Evolutionary conservation across 371 early-diverging fungal species (phyloP), one percentile per base, ranked within the genome.

Genomic region (Capniomyces stellatus): DNA sequence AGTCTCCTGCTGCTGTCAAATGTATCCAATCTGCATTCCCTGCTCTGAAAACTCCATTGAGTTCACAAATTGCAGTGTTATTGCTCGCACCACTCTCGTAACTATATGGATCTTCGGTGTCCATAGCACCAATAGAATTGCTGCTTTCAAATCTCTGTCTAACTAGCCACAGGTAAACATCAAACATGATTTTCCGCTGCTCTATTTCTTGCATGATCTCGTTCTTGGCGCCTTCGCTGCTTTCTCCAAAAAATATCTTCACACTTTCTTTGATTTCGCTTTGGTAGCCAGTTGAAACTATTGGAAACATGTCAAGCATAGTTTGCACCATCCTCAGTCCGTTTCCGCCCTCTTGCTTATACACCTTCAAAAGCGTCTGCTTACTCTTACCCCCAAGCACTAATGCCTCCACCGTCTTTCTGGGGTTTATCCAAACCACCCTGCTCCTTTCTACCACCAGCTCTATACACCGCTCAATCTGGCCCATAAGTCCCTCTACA

Each of bases 241-340:
- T 35, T 15, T 35, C 6, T 35, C 35, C 15, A 10, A 10, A 15
- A 35, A 6, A 35, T 35, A 39, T 19, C 29, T 56, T 61, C 1
- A 64, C 43, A 1, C 47, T 47, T 35, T 40, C 57, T n/a, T 40
- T 60, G 23, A 64, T 64, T 1, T 40, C 29, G 19, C 35, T 52
- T 28, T 60, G 59, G 54, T 64, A 64, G 18, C 55, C 13, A 23
- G 60, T 65, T 18, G 65, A 64, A 24, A 57, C 47, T 10, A 57
- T 50, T 10, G 29, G 2, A 27, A 59, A 64, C 3, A 55, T 55
- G 1, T 42, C 43, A 10, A 64, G 42, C 41, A 64, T 46, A 22
- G 41, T 41, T 10, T 25, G 46, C n/a, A 65, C 19, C n/a, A 54
- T 23, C 1, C 29, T 25, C 22, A 47, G 54, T 29, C 35, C 35